A percentile compares a stretch with the other conserved stretches of the same genome.
Conservation (phyloP, 2,329 filamentous ascomycete genomes). For the Venturia effusa region DNA sequence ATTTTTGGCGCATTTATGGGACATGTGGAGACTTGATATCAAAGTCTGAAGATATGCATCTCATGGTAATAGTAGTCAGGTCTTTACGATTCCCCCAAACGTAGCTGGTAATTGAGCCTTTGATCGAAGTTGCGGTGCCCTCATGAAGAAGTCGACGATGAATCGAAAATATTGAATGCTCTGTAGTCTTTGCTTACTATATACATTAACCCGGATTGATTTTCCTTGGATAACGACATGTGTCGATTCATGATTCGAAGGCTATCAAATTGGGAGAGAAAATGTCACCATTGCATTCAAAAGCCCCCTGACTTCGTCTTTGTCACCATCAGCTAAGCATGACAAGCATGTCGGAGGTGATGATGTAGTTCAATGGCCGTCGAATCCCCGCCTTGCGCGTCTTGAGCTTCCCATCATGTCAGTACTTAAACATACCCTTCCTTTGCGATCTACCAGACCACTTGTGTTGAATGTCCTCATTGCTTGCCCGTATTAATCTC, state of each 20-base stretch:
- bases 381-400: not conserved
- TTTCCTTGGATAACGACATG: no score
- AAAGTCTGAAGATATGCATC: not conserved
- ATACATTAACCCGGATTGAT: no score
- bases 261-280: no score
- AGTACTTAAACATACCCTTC: not conserved
- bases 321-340: constrained; percentile 2
- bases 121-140: not conserved
- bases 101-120: not conserved
- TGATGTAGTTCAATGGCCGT: not conserved
- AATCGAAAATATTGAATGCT: no score
- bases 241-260: no score
- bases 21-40: not conserved
- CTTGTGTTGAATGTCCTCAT: not conserved
- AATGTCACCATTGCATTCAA: no score
- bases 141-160: no score
- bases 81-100: constrained; percentile 5
- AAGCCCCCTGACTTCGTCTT: not conserved
- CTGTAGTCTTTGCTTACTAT: no score
- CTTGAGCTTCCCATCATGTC: not conserved
- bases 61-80: not conserved
- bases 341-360: not conserved
- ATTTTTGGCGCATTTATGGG: not conserved
- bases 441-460: not conserved
- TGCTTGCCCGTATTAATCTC: not conserved